Evolutionary conservation across 2,329 filamentous ascomycete genomes (phyloP).

Genomic region (Colletotrichum lindemuthianum): DNA sequence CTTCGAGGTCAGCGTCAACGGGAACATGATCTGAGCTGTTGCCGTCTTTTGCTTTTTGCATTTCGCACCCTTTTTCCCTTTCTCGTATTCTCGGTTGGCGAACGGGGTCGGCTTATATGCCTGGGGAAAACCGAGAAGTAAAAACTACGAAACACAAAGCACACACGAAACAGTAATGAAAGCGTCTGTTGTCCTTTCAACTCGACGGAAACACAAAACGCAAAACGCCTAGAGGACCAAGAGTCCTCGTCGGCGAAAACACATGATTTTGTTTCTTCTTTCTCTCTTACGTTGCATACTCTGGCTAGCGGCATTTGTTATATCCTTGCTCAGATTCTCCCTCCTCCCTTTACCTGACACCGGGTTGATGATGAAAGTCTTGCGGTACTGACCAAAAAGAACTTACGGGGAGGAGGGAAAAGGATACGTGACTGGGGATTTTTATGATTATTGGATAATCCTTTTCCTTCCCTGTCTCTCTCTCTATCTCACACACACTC

Average conservation of each 20-base stretch:
- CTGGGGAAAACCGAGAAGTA: background rate
- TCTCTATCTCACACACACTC: background rate
- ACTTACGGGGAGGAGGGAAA: slow-evolving; percentile 33
- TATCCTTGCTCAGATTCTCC: slow-evolving; percentile 37
- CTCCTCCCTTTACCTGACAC: slow-evolving; percentile 36
- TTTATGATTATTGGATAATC: slow-evolving; percentile 16
- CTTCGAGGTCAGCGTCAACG: slow-evolving; percentile 84
- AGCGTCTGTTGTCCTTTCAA: no score
- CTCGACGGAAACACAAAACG: background rate
- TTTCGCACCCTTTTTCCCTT: slow-evolving; percentile 3
- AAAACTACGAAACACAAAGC: background rate
- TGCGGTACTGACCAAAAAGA: slow-evolving; percentile 37
- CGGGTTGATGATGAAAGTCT: slow-evolving; percentile 40
- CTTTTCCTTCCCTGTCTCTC: slow-evolving; percentile 9
- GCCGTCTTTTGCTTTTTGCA: slow-evolving; percentile 4
- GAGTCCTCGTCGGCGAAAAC: background rate
- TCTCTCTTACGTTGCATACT: slow-evolving; percentile 36
- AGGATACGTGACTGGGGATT: slow-evolving; percentile 32
- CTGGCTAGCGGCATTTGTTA: slow-evolving; percentile 36
- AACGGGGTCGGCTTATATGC: background rate
- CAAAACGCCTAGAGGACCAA: background rate
- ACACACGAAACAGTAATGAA: no score
- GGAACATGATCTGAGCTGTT: slow-evolving; percentile 71
- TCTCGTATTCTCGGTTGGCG: slow-evolving; percentile 31
- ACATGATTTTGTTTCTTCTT: slow-evolving; percentile 33